phyloP scores from a whole-genome alignment of 1,284 basidiomycete species.

The Exobasidium cylindrosporum region DNA sequence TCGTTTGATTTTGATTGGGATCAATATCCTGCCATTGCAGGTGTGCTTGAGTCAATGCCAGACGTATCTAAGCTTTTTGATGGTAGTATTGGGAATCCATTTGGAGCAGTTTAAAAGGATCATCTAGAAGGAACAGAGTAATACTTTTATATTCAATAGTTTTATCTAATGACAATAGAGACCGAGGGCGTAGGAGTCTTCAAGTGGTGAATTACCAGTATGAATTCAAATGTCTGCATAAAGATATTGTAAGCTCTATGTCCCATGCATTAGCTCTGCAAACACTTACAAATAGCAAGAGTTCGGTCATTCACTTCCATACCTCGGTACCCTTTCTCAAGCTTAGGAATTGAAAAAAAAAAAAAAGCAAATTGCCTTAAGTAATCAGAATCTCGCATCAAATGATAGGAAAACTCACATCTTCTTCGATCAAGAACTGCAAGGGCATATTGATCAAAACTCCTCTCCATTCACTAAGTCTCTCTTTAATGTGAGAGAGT shows the following conservation, averaged over 20 bases:
- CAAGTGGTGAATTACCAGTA: no score
- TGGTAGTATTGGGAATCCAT: conserved; percentile 28
- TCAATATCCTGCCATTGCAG: conserved; percentile 28
- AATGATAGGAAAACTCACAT: conserved; percentile 46
- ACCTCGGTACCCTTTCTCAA: conserved; percentile 13
- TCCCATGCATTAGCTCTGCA: no score
- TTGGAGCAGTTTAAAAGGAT: conserved; percentile 3
- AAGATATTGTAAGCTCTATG: no score
- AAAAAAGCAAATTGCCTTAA: no score
- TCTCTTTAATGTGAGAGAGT: conserved; percentile 69
- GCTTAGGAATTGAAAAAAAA: background rate
- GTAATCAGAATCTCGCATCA: no score
- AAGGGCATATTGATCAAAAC: conserved; percentile 62
- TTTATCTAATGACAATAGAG: no score
- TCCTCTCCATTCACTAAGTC: conserved; percentile 65
- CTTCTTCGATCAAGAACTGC: conserved; percentile 78
- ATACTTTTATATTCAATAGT: no score
- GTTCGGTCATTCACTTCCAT: conserved; percentile 22
- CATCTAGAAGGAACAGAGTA: no score
- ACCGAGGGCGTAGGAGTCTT: no score
- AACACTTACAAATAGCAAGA: conserved; percentile 12
- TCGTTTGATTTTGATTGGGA: conserved; percentile 22
- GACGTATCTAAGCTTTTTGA: conserved; percentile 40
- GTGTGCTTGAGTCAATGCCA: conserved; percentile 33
- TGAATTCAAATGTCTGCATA: no score